phyloP scores from a whole-genome alignment of 176 grass and related monocot species.

The Phoenix dactylifera region DNA sequence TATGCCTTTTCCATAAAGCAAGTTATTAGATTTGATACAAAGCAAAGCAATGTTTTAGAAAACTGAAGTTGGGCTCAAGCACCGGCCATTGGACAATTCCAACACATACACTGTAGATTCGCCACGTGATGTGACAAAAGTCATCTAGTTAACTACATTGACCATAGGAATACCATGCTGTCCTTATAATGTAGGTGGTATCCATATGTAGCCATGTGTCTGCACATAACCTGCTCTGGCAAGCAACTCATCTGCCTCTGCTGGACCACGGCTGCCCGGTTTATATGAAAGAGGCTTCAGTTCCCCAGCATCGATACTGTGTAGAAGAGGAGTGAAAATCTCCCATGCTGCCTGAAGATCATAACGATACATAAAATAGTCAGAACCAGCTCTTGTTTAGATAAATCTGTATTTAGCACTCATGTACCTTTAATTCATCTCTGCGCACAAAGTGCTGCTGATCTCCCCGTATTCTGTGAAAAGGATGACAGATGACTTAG shows the following conservation, averaged over 20 bases:
- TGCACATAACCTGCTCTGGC: constrained; percentile 65
- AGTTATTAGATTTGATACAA: too few relatives aligned
- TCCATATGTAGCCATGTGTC: constrained; percentile 92
- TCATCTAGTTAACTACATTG: too few relatives aligned
- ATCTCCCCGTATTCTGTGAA: constrained; percentile 85
- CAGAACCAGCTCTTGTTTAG: too few relatives aligned
- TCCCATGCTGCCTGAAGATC: constrained; percentile 82
- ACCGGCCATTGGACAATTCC: too few relatives aligned
- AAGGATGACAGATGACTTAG: neutral
- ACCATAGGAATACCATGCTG: neutral
- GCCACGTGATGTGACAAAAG: too few relatives aligned
- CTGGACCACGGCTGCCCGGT: constrained; percentile 76
- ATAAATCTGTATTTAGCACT: neutral
- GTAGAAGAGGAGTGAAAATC: constrained; percentile 92
- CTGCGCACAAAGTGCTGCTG: constrained; percentile 97
- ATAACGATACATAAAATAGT: too few relatives aligned
- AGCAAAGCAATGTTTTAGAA: too few relatives aligned
- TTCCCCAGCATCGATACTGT: constrained; percentile 62
- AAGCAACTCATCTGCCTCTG: constrained; percentile 79
- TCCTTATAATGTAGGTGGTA: constrained; percentile 76
- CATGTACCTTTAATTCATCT: constrained; percentile 76
- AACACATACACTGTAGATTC: too few relatives aligned
- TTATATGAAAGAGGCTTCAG: constrained; percentile 53
- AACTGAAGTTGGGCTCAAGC: too few relatives aligned
- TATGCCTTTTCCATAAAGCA: too few relatives aligned